These are phyloP conservation scores for Saccharata proteae DNA, from an alignment of 2,329 filamentous ascomycete genomes.

Conservation along the genomic window DNA sequence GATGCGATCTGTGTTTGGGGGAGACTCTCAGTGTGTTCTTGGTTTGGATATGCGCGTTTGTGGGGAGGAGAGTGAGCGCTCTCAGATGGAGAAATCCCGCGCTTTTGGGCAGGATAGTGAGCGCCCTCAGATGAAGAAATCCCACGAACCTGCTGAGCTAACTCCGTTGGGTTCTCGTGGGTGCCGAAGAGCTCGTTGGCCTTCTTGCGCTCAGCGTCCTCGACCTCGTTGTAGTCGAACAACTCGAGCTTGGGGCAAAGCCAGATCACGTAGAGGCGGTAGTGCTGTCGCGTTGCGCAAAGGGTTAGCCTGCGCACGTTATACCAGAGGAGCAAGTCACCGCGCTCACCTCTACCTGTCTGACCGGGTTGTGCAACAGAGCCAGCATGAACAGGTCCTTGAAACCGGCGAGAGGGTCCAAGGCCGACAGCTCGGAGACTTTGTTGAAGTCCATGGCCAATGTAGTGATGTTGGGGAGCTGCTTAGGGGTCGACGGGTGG, in stretches of 20 bases:
- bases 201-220: conserved; percentile 65
- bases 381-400: conserved; percentile 64
- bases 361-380: conserved; percentile 76
- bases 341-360: conserved; percentile 89
- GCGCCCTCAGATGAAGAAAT: background rate
- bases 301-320: conserved; percentile 8
- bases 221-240: conserved; percentile 86
- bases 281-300: conserved; percentile 62
- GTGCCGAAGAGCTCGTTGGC: conserved; percentile 78
- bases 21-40: no score
- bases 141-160: conserved; percentile 54
- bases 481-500: conserved; percentile 59
- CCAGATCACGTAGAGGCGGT: conserved; percentile 87
- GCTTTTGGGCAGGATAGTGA: background rate
- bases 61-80: background rate
- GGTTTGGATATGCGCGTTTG: no score
- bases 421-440: conserved; percentile 69
- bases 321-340: background rate
- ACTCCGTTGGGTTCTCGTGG: conserved; percentile 59
- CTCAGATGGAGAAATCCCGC: background rate
- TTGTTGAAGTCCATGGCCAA: conserved; percentile 77
- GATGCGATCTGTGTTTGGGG: conserved; percentile 57
- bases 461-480: conserved; percentile 70
- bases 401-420: conserved; percentile 67
- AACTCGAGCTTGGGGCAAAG: conserved; percentile 74